These are phyloP conservation scores for Populus hybrid DNA, from an alignment of 441 rosid genomes.

Conservation along the genomic window DNA sequence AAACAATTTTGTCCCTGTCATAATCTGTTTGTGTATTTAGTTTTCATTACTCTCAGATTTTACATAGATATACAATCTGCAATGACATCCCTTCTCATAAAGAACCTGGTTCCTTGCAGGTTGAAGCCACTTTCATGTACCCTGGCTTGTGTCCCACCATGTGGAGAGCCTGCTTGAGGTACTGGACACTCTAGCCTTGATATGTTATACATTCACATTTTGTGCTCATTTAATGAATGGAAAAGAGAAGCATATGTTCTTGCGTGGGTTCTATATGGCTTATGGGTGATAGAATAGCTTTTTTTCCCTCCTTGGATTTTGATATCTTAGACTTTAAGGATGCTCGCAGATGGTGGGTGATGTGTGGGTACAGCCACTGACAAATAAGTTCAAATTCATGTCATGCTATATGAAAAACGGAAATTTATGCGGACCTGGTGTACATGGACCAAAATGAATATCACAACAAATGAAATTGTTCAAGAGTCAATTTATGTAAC, in stretches of 20 bases:
- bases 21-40: neutral
- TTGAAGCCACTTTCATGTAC: conserved; percentile 82
- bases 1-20: neutral
- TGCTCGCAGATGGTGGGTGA: neutral
- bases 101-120: conserved; percentile 36
- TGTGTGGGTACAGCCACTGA: too few species aligned
- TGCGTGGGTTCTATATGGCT: neutral
- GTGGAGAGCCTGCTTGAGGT: conserved; percentile 82
- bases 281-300: neutral
- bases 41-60: conserved; percentile 4
- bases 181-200: conserved; percentile 9
- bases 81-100: neutral
- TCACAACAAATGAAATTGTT: neutral
- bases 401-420: neutral
- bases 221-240: neutral
- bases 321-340: neutral
- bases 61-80: conserved; percentile 2
- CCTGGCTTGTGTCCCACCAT: conserved; percentile 79
- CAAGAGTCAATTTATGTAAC: neutral
- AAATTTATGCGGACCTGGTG: neutral
- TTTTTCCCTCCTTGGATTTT: neutral
- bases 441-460: neutral
- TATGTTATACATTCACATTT: neutral
- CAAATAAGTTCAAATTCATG: neutral
- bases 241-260: neutral